Evolutionary conservation across 352 stramenopile genomes (phyloP).

Genomic region (Phytophthora fragariaefolia): DNA sequence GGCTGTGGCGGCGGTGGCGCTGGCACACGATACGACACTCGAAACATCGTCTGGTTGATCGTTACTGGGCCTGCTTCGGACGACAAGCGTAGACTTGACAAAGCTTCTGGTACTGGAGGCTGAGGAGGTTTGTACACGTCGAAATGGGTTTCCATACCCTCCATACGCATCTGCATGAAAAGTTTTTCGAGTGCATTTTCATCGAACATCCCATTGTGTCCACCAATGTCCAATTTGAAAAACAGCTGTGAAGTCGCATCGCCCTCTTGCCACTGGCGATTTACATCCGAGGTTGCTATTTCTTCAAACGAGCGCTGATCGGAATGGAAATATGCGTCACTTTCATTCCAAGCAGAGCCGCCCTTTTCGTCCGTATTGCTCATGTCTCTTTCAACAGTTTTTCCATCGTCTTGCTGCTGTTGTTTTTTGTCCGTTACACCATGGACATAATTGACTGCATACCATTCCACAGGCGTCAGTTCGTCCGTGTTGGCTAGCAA

Average conservation of each 20-base stretch:
- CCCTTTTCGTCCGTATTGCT: slow-evolving; percentile 28
- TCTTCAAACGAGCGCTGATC: slow-evolving; percentile 56
- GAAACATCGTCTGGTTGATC: slow-evolving; percentile 57
- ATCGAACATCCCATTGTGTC: slow-evolving; percentile 8
- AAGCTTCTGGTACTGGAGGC: slow-evolving; percentile 13
- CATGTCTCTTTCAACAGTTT: slow-evolving; percentile 20
- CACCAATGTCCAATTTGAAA: slow-evolving; percentile 33
- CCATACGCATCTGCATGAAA: slow-evolving; percentile 56
- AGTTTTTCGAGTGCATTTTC: slow-evolving; percentile 49
- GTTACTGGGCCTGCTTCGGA: slow-evolving; percentile 37
- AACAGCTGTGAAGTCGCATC: slow-evolving; percentile 52
- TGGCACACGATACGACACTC: slow-evolving; percentile 73
- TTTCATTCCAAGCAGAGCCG: slow-evolving; percentile 17
- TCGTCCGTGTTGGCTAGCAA: slow-evolving; percentile 86
- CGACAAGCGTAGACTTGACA: slow-evolving; percentile 15
- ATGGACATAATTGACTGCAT: slow-evolving; percentile 82
- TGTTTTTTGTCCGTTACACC: slow-evolving; percentile 67
- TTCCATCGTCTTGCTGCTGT: slow-evolving; percentile 16
- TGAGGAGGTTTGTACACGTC: slow-evolving; percentile 61
- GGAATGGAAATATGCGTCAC: slow-evolving; percentile 26
- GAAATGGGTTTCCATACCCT: slow-evolving; percentile 66
- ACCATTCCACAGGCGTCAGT: slow-evolving; percentile 86
- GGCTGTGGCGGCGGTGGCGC: slow-evolving; percentile 44
- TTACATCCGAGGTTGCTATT: slow-evolving; percentile 38
- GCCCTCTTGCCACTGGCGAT: slow-evolving; percentile 52